Conservation (phyloP, 2,329 filamentous ascomycete species). For the Botrytis fragariae region DNA sequence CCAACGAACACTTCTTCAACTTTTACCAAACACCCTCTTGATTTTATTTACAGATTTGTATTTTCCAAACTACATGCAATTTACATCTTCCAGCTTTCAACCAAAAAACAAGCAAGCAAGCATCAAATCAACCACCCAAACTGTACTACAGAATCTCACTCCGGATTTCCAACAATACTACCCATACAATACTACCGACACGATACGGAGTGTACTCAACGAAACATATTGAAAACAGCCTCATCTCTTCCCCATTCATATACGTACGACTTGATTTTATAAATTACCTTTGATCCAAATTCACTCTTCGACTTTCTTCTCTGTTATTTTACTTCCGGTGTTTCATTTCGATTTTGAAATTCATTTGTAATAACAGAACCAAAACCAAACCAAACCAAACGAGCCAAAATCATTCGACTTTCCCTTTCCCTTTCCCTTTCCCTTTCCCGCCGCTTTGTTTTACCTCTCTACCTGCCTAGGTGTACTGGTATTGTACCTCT, state of each 20-base stretch:
- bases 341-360: not conserved
- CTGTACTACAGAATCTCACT: not conserved
- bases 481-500: not conserved
- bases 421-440: conserved; percentile 20
- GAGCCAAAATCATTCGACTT: conserved; percentile 32
- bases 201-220: not conserved
- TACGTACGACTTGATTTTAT: not conserved
- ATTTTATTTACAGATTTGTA: not conserved
- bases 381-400: conserved; percentile 17
- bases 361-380: not conserved
- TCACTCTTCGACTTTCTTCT: not conserved
- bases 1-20: conserved; percentile 20
- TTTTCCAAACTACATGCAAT: not conserved
- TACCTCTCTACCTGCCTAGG: not conserved
- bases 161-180: not conserved
- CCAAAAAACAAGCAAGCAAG: not conserved
- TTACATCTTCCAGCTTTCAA: not conserved
- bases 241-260: not conserved
- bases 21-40: conserved; percentile 1
- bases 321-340: not conserved
- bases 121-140: not conserved
- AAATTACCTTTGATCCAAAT: not conserved
- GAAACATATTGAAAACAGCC: conserved; percentile 10
- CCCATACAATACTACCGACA: not conserved
- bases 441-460: conserved; percentile 17